A percentile compares a stretch with the other conserved stretches of the same genome.
These are phyloP conservation scores for Backusella circina DNA, from an alignment of 192 early-diverging fungal genomes.

Conservation along the genomic window DNA sequence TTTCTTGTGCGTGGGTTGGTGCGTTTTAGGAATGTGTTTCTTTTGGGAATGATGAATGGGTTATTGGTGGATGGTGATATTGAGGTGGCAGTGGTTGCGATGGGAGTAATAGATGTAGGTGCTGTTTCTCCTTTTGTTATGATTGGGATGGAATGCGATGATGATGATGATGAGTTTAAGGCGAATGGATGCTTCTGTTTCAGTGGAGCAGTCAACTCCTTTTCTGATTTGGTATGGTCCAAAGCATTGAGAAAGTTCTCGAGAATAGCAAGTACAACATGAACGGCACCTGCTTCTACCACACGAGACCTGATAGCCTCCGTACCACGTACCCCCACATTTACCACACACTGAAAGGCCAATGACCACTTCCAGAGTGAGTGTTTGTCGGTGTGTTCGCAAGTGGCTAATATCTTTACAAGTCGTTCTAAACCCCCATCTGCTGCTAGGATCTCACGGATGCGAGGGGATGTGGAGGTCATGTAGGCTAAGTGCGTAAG, in stretches of 20 bases:
- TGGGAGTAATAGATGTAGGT: background rate
- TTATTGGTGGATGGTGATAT: background rate
- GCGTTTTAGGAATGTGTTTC: conserved; percentile 21
- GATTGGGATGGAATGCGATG: conserved; percentile 6
- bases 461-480: conserved; percentile 75
- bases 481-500: conserved; percentile 86
- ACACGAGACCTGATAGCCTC: conserved; percentile 75
- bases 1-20: conserved; percentile 1
- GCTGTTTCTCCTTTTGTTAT: background rate
- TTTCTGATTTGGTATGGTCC: conserved; percentile 49
- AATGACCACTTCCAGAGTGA: conserved; percentile 80
- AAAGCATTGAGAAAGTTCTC: conserved; percentile 54
- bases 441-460: conserved; percentile 74
- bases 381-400: conserved; percentile 56
- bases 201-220: conserved; percentile 29
- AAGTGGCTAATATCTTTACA: conserved; percentile 68
- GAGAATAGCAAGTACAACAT: conserved; percentile 80
- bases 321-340: conserved; percentile 83
- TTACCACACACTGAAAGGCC: conserved; percentile 82
- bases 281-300: conserved; percentile 82
- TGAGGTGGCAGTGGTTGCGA: background rate
- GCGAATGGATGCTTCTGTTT: background rate
- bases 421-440: conserved; percentile 90
- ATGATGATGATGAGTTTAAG: background rate
- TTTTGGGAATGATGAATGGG: conserved; percentile 12